phyloP scores from a whole-genome alignment of 441 rosid genomes.

The Daphne laureola region DNA sequence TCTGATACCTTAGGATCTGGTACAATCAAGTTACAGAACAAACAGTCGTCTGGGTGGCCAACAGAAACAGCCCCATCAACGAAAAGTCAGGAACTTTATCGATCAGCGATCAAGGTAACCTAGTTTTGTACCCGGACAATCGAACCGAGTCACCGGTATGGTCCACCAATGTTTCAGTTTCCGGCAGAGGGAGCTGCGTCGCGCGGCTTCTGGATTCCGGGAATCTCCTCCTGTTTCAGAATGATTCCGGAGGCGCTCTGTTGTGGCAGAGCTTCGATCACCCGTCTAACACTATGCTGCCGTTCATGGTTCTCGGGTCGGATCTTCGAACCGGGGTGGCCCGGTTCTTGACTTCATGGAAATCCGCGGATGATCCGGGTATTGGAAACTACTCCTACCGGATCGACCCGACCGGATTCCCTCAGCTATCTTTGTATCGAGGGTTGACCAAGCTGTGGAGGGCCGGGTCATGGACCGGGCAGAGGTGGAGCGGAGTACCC shows the following conservation, averaged over 20 bases:
- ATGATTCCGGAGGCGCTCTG: slow-evolving; percentile 12
- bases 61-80: slow-evolving; percentile 46
- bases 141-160: slow-evolving; percentile 33
- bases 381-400: slow-evolving; percentile 27
- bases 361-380: slow-evolving; percentile 46
- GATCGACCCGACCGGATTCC: slow-evolving; percentile 39
- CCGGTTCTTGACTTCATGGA: slow-evolving; percentile 44
- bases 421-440: slow-evolving; percentile 42
- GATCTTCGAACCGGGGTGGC: slow-evolving; percentile 23
- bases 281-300: slow-evolving; percentile 44
- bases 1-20: slow-evolving; percentile 59
- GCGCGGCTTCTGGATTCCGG: slow-evolving; percentile 56
- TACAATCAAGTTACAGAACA: slow-evolving; percentile 26
- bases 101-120: slow-evolving; percentile 36
- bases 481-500: slow-evolving; percentile 44
- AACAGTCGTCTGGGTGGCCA: slow-evolving; percentile 62
- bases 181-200: slow-evolving; percentile 1
- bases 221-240: slow-evolving; percentile 37
- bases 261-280: slow-evolving; percentile 64
- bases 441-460: slow-evolving; percentile 35
- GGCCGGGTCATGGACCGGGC: slow-evolving; percentile 60
- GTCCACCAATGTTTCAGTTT: slow-evolving; percentile 40
- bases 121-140: slow-evolving; percentile 25
- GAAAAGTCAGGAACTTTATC: slow-evolving; percentile 33
- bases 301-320: slow-evolving; percentile 46